Evolutionary conservation across 2,329 filamentous ascomycete species (phyloP).

Genomic region (Scedosporium minutisporum): DNA sequence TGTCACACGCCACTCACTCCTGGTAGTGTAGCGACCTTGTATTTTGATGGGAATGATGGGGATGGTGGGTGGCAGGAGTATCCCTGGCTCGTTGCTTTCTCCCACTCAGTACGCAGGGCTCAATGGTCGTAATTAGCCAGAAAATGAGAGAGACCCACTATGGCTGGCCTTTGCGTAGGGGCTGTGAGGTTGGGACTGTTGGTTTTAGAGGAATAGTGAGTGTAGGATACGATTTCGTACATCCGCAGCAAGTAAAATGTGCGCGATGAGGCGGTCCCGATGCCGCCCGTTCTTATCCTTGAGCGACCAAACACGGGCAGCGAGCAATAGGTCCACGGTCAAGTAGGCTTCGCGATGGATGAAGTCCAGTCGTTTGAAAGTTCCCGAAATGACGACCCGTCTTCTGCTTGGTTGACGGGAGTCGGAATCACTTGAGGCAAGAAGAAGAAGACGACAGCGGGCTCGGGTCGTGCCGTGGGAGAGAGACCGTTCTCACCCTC

Average conservation of each 20-base stretch:
- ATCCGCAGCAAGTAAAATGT: no score
- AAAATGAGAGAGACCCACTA: constrained; percentile 1
- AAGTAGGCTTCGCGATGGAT: no score
- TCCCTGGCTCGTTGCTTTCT: neutral
- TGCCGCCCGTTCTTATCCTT: no score
- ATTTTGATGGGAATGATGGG: neutral
- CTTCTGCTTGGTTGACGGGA: neutral
- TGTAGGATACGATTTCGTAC: neutral
- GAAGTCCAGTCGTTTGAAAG: no score
- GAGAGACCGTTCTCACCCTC: neutral
- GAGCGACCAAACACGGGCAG: no score
- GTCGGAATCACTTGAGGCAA: neutral
- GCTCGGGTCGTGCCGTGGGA: neutral
- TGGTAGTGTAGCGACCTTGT: neutral
- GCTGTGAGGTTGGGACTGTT: neutral
- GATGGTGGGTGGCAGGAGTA: neutral
- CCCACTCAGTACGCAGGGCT: neutral
- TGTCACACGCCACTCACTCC: neutral
- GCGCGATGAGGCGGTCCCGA: no score
- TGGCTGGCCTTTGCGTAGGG: neutral
- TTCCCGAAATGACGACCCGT: no score
- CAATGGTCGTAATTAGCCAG: constrained; percentile 4
- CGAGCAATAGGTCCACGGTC: no score
- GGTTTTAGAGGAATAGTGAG: neutral
- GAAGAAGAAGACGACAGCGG: neutral